phyloP scores from a whole-genome alignment of 768 basidiomycete genomes.

The Tubosaeta sp. region DNA sequence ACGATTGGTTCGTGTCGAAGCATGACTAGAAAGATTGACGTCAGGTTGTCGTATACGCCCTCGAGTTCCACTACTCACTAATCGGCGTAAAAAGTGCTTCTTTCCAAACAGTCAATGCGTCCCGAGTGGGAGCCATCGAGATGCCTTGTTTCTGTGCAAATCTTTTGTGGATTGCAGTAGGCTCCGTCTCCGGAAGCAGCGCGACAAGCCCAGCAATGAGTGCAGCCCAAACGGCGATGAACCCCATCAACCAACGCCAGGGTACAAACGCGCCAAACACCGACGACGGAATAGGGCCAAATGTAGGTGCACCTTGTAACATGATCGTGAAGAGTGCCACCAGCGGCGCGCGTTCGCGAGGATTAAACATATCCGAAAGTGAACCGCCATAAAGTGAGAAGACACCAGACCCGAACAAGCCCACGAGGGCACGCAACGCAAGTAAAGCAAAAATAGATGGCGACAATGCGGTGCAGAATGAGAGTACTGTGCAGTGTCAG shows the following conservation, averaged over 20 bases:
- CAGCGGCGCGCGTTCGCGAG: conserved; percentile 25
- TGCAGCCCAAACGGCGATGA: conserved; percentile 22
- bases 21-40: conserved; percentile 14
- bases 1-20: conserved; percentile 25
- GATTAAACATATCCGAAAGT: conserved; percentile 27
- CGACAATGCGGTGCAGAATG: conserved; percentile 19
- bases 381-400: conserved; percentile 30
- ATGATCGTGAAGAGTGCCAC: conserved; percentile 29
- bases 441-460: conserved; percentile 20
- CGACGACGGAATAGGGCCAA: conserved; percentile 26
- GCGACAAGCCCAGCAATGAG: conserved; percentile 12
- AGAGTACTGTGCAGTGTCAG: conserved; percentile 19
- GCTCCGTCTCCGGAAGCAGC: conserved; percentile 26
- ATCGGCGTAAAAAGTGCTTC: conserved; percentile 23
- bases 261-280: conserved; percentile 16
- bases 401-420: conserved; percentile 22
- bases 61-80: conserved; percentile 14
- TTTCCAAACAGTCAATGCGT: conserved; percentile 15
- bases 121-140: not conserved
- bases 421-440: conserved; percentile 17
- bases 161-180: conserved; percentile 16
- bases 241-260: conserved; percentile 27
- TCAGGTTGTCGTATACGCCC: not conserved
- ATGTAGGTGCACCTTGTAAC: conserved; percentile 28
- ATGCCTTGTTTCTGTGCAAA: conserved; percentile 9